These are phyloP conservation scores for Aspergillus haitiensis DNA, from an alignment of 495 filamentous ascomycete genomes.

Conservation along the genomic window DNA sequence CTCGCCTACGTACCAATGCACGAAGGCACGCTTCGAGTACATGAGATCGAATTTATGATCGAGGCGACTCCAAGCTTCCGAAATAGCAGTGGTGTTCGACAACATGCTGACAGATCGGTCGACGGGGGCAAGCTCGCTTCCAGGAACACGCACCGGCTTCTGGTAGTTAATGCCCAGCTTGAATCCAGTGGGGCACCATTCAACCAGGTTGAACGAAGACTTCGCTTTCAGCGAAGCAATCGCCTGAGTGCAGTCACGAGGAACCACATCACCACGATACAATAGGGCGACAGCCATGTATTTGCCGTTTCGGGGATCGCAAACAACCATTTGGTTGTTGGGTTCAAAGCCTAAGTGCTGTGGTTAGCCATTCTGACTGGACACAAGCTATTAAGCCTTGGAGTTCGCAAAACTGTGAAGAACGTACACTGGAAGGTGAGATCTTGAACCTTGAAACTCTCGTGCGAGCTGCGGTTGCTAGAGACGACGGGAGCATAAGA, in stretches of 20 bases:
- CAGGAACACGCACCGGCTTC: slow-evolving; percentile 78
- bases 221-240: slow-evolving; percentile 83
- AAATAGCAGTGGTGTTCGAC: slow-evolving; percentile 88
- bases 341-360: slow-evolving; percentile 70
- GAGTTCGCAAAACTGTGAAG: not conserved
- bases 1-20: slow-evolving; percentile 94
- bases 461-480: slow-evolving; percentile 77
- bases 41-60: slow-evolving; percentile 96
- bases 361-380: slow-evolving; percentile 16
- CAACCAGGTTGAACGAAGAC: slow-evolving; percentile 85
- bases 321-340: slow-evolving; percentile 96
- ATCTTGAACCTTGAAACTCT: slow-evolving; percentile 88
- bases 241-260: slow-evolving; percentile 78
- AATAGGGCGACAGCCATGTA: slow-evolving; percentile 92
- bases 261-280: slow-evolving; percentile 87
- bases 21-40: slow-evolving; percentile 94
- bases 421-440: slow-evolving; percentile 79
- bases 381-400: slow-evolving; percentile 29
- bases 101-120: slow-evolving; percentile 89
- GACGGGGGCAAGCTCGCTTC: slow-evolving; percentile 74
- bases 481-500: slow-evolving; percentile 86
- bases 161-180: slow-evolving; percentile 94
- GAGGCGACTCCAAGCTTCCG: slow-evolving; percentile 85
- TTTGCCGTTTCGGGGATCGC: slow-evolving; percentile 87
- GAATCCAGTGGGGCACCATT: slow-evolving; percentile 97